phyloP scores from a whole-genome alignment of 352 stramenopile genomes.

The Phytopythium oedochilum region DNA sequence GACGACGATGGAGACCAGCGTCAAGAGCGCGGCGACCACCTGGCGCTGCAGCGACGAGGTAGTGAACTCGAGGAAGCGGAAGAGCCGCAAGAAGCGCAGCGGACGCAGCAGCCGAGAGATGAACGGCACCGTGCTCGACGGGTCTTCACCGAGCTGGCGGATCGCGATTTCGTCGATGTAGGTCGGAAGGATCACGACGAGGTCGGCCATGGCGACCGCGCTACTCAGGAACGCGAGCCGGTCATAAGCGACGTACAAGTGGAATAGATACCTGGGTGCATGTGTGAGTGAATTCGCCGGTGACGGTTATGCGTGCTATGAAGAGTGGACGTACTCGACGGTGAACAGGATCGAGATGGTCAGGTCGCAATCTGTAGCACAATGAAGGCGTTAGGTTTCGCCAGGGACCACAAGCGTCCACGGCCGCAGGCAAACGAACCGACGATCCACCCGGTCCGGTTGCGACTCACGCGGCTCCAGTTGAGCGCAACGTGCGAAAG shows the following conservation, averaged over 20 bases:
- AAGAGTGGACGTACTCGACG: slow-evolving; percentile 35
- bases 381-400: background rate
- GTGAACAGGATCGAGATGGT: slow-evolving; percentile 64
- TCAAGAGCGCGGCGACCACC: slow-evolving; percentile 53
- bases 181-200: slow-evolving; percentile 57
- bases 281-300: background rate
- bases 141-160: background rate
- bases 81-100: slow-evolving; percentile 63
- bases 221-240: slow-evolving; percentile 48
- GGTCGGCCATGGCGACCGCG: slow-evolving; percentile 50
- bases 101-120: slow-evolving; percentile 39
- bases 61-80: slow-evolving; percentile 71
- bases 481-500: slow-evolving; percentile 62
- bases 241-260: slow-evolving; percentile 58
- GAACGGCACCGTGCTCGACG: background rate
- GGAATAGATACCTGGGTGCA: slow-evolving; percentile 37
- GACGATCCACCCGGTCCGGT: slow-evolving; percentile 32
- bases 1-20: slow-evolving; percentile 66
- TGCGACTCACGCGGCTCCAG: slow-evolving; percentile 35
- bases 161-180: slow-evolving; percentile 1
- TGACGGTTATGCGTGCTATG: background rate
- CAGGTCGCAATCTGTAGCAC: slow-evolving; percentile 40
- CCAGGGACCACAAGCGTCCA: background rate
- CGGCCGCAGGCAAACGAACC: slow-evolving; percentile 16
- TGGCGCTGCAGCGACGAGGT: slow-evolving; percentile 70